Evolutionary conservation across 2,329 filamentous ascomycete genomes (phyloP).

Genomic region (Colletotrichum trifolii): DNA sequence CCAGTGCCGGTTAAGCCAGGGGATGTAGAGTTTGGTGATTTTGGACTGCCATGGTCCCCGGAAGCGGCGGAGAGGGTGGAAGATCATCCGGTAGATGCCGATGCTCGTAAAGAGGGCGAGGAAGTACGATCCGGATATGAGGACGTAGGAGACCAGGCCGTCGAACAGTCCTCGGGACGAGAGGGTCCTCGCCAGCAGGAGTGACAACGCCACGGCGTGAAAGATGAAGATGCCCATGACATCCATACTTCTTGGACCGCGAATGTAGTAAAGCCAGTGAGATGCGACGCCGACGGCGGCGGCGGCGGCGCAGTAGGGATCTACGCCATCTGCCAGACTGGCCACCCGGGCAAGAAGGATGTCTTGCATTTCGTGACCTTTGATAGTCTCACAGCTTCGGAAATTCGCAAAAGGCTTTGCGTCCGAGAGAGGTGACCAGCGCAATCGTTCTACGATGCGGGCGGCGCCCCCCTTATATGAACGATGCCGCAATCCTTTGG

Average conservation of each 20-base stretch:
- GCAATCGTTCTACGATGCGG: too few relatives aligned
- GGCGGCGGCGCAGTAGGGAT: conserved; percentile 16
- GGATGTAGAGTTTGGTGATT: conserved; percentile 36
- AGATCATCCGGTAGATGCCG: conserved; percentile 38
- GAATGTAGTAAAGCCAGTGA: conserved; percentile 33
- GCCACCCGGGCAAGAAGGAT: background rate
- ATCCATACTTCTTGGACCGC: conserved; percentile 5
- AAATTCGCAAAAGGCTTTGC: too few relatives aligned
- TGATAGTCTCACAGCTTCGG: too few relatives aligned
- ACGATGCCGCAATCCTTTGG: too few relatives aligned
- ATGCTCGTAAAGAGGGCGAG: conserved; percentile 42
- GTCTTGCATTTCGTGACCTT: background rate
- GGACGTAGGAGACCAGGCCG: background rate
- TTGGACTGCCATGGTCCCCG: conserved; percentile 35
- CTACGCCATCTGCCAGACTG: background rate
- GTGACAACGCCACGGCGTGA: conserved; percentile 2
- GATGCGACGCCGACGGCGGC: conserved; percentile 26
- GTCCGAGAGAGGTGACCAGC: too few relatives aligned
- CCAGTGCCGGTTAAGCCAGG: conserved; percentile 18
- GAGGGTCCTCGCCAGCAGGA: conserved; percentile 13
- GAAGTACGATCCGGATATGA: conserved; percentile 28
- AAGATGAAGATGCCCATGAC: conserved; percentile 2
- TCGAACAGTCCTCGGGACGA: background rate
- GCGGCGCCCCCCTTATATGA: too few relatives aligned
- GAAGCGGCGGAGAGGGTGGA: conserved; percentile 37